Evolutionary conservation across 2,329 filamentous ascomycete species (phyloP).

Genomic region (Tolypocladium tundrense): DNA sequence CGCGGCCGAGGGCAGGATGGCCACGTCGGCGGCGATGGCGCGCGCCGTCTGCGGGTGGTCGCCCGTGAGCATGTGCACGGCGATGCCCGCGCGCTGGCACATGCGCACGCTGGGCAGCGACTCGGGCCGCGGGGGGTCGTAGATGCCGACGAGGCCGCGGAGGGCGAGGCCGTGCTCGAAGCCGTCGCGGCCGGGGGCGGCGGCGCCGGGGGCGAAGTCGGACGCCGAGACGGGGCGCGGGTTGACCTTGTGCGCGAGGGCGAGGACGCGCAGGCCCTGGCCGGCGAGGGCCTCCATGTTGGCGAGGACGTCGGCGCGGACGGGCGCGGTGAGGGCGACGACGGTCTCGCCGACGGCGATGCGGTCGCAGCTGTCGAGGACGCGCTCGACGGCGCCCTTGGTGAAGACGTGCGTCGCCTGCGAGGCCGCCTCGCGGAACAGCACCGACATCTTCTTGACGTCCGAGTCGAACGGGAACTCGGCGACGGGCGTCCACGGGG

Average conservation of each 20-base stretch:
- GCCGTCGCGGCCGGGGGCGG: conserved; percentile 36
- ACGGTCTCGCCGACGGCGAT: conserved; percentile 33
- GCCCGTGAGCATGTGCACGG: conserved; percentile 63
- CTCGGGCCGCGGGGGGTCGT: conserved; percentile 61
- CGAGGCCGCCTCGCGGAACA: conserved; percentile 38
- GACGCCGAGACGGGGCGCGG: conserved; percentile 20
- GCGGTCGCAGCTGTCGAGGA: conserved; percentile 51
- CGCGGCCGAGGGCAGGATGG: conserved; percentile 39
- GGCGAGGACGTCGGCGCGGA: conserved; percentile 45
- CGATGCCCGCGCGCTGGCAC: conserved; percentile 52
- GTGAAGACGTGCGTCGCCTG: conserved; percentile 42
- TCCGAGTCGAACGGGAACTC: conserved; percentile 68
- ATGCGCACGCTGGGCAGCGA: conserved; percentile 47
- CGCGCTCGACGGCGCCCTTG: conserved; percentile 57
- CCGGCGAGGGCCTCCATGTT: conserved; percentile 61
- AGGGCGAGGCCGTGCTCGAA: conserved; percentile 56
- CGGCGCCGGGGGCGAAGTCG: conserved; percentile 23
- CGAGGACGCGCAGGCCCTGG: conserved; percentile 59
- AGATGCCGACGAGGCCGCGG: conserved; percentile 61
- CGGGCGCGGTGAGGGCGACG: conserved; percentile 39
- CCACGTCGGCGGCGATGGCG: conserved; percentile 54
- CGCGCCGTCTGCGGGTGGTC: conserved; percentile 56
- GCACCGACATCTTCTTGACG: conserved; percentile 68
- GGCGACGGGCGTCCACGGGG: conserved; percentile 46
- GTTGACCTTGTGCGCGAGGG: conserved; percentile 44